phyloP scores from a whole-genome alignment of 2,329 filamentous ascomycete genomes.

The Coniochaeta sp. region DNA sequence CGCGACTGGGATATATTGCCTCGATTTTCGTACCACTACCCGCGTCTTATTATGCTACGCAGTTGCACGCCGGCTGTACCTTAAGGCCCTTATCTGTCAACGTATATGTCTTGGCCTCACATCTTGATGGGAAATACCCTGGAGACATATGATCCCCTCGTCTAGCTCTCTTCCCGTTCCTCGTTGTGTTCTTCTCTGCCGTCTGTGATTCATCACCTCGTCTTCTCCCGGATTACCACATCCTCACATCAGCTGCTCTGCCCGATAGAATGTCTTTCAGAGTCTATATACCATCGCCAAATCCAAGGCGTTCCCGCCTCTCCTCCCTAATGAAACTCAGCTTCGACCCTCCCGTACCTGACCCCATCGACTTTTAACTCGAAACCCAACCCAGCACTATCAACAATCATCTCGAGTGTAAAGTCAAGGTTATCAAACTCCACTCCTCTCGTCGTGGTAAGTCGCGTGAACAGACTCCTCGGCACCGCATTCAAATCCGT shows the following conservation, averaged over 20 bases:
- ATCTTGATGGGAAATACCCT: too few species aligned
- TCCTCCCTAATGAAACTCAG: conserved; percentile 54
- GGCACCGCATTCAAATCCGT: conserved; percentile 73
- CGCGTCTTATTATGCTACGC: too few species aligned
- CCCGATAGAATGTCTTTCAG: not conserved
- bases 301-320: not conserved
- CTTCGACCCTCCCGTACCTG: conserved; percentile 68
- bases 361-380: conserved; percentile 74
- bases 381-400: conserved; percentile 68
- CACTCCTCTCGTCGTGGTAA: conserved; percentile 71
- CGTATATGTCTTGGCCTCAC: too few species aligned
- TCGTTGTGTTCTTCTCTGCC: too few species aligned
- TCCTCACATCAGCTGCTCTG: not conserved
- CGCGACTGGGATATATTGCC: too few species aligned
- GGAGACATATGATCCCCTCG: too few species aligned
- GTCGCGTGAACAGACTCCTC: conserved; percentile 61
- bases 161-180: too few species aligned
- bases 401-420: conserved; percentile 74
- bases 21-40: too few species aligned
- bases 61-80: too few species aligned
- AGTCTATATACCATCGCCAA: not conserved
- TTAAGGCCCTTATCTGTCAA: too few species aligned
- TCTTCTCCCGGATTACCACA: not conserved
- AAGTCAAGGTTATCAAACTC: conserved; percentile 81
- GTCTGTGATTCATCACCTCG: not conserved